These are phyloP conservation scores for Calonectria henricotiae DNA, from an alignment of 2,329 filamentous ascomycete genomes.

Conservation along the genomic window DNA sequence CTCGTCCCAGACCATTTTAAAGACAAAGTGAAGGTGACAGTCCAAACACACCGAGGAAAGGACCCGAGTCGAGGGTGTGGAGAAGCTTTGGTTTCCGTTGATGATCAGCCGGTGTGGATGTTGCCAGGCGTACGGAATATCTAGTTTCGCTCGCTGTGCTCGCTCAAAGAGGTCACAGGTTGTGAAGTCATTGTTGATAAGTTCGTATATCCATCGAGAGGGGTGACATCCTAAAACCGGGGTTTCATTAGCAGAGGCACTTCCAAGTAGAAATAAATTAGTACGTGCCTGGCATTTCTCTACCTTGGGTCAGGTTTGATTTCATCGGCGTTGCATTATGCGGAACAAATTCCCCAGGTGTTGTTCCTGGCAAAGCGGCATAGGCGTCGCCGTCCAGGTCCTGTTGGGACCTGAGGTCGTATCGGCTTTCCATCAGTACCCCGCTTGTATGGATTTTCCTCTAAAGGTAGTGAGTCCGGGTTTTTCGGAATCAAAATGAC, in stretches of 20 bases:
- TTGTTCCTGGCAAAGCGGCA: constrained; percentile 56
- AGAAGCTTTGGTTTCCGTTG: constrained; percentile 61
- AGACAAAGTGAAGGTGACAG: constrained; percentile 63
- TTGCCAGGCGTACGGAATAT: constrained; percentile 56
- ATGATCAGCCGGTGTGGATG: constrained; percentile 59
- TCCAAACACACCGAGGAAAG: constrained; percentile 61
- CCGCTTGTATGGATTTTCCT: neutral
- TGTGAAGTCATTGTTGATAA: constrained; percentile 59
- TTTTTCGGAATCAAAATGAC: neutral
- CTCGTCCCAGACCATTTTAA: constrained; percentile 58
- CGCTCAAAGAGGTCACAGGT: constrained; percentile 59
- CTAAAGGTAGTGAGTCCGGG: neutral
- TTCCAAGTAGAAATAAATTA: neutral
- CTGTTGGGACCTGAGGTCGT: constrained; percentile 52
- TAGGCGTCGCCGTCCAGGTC: constrained; percentile 54
- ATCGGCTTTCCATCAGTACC: constrained; percentile 51
- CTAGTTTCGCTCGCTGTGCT: constrained; percentile 53
- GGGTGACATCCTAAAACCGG: constrained; percentile 57
- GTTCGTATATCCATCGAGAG: constrained; percentile 62
- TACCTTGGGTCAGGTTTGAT: constrained; percentile 48
- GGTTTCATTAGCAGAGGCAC: constrained; percentile 37
- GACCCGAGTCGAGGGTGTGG: constrained; percentile 48
- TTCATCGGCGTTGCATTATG: constrained; percentile 57
- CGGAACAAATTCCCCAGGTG: constrained; percentile 50
- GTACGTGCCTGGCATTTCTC: constrained; percentile 53